A percentile compares a stretch with the other conserved stretches of the same genome.
Evolutionary conservation across 73 alveolate species (phyloP).

Genomic region (Tetrahymena borealis): DNA sequence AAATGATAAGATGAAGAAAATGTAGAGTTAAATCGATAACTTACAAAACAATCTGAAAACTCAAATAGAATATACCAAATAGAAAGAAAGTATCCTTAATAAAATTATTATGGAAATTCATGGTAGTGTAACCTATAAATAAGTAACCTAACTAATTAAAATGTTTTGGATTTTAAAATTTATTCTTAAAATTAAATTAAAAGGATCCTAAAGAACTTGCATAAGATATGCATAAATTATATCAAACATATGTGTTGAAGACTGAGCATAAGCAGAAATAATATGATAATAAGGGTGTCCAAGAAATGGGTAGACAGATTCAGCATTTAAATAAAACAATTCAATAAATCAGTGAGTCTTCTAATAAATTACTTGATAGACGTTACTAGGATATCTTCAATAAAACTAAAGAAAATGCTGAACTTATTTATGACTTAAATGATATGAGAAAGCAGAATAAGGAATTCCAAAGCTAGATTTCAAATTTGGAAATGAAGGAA

Average conservation of each 20-base stretch:
- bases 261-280: slow-evolving; percentile 66
- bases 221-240: slow-evolving; percentile 63
- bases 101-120: slow-evolving; percentile 72
- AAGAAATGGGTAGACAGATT: slow-evolving; percentile 75
- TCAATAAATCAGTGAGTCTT: slow-evolving; percentile 58
- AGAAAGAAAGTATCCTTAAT: slow-evolving; percentile 60
- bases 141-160: no score
- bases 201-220: slow-evolving; percentile 44
- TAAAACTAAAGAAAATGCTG: slow-evolving; percentile 71
- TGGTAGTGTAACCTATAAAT: slow-evolving; percentile 62
- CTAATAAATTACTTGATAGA: slow-evolving; percentile 62
- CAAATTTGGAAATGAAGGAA: slow-evolving; percentile 4
- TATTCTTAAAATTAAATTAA: neutral
- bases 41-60: slow-evolving; percentile 50
- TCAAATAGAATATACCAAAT: slow-evolving; percentile 52
- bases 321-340: slow-evolving; percentile 74
- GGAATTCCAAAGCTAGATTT: slow-evolving; percentile 30
- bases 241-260: slow-evolving; percentile 68
- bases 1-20: slow-evolving; percentile 65
- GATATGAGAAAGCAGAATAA: slow-evolving; percentile 55
- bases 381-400: slow-evolving; percentile 68
- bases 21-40: slow-evolving; percentile 51
- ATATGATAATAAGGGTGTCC: slow-evolving; percentile 79
- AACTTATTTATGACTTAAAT: slow-evolving; percentile 69
- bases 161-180: neutral